Base-by-base conservation (phyloP, 2,329 filamentous ascomycete species). In the Diplodia intermedia region DNA sequence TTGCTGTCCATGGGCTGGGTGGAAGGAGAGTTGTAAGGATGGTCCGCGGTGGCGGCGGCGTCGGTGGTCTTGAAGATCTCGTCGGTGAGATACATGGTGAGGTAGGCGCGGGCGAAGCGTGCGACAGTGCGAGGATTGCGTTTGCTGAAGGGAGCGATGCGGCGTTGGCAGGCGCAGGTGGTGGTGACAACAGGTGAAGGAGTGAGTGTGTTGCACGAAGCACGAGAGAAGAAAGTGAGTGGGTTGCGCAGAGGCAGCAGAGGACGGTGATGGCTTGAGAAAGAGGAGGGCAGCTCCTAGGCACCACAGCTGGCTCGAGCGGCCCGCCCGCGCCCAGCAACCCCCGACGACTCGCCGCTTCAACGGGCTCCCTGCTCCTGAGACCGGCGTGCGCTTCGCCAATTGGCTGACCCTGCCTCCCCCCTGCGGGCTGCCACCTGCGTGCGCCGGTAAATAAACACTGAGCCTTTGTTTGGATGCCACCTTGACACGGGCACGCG, bases 51-150 rank as follows among this genome's bases (percentile, higher is more conserved):
- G n/a, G 20, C 33, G 20, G 53, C 65, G 31, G 31, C 33, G 31
- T 62, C 65, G 43, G 47, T 47, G 12, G 55, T 40, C 49, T 62
- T 49, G 55, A 67, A 67, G 49, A 67, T 56, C 36, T 67, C 65
- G 55, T 67, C 65, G 12, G 65, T 67, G 23, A 67, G 47, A 55
- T 67, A 67, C 65, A 67, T 67, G 33, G 1, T 36, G 11, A 36
- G 33, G 5, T 8, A 33, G 31, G 31, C 6, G 31, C 31, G 31
- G 33, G 38, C 23, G 14, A 31, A 11, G 12, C 7, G n/a, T 33
- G 54, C 6, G 54, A n/a, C 54, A 54, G 31, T 9, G 47, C 29
- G 23, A 31, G 47, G 54, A 57, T 26, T 29, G 53, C 5, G 29
- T 14, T 61, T n/a, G 52, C 33, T 29, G 47, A 52, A 67, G 55